Conservation (phyloP, 805 yeast species). For the Sungouiozyma ichnusensis region DNA sequence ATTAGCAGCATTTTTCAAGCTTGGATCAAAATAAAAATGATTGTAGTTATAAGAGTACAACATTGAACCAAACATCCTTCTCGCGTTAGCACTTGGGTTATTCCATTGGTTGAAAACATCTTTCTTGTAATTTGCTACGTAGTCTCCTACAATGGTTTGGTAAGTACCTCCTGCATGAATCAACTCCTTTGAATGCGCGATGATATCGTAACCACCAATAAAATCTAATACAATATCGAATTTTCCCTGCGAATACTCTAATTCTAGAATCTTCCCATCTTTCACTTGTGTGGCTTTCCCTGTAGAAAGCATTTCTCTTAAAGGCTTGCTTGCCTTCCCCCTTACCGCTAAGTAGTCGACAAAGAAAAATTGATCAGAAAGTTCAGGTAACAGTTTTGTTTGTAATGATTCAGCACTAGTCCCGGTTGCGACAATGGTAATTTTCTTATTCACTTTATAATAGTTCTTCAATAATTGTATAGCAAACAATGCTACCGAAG, state of each 20-base stretch:
- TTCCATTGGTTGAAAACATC: conserved; percentile 31
- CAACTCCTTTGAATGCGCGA: conserved; percentile 33
- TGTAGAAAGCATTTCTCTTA: conserved; percentile 24
- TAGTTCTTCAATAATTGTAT: conserved; percentile 47
- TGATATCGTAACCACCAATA: conserved; percentile 53
- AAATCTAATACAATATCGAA: conserved; percentile 64
- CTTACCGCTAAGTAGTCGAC: conserved; percentile 26
- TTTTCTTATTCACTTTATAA: conserved; percentile 37
- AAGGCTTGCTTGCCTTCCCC: conserved; percentile 25
- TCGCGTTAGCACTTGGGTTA: conserved; percentile 27
- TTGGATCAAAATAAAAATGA: conserved; percentile 29
- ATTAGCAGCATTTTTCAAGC: conserved; percentile 16
- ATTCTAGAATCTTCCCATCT: conserved; percentile 16
- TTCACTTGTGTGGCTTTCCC: conserved; percentile 29
- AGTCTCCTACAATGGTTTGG: conserved; percentile 56
- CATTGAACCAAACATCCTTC: conserved; percentile 28
- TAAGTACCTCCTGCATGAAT: conserved; percentile 43
- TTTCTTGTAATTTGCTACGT: conserved; percentile 31
- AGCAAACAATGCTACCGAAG: conserved; percentile 58
- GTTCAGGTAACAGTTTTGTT: conserved; percentile 29
- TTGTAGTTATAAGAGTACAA: conserved; percentile 31
- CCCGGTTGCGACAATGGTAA: conserved; percentile 52
- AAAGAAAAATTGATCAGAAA: conserved; percentile 31
- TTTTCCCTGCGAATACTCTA: conserved; percentile 31
- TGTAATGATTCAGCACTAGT: conserved; percentile 36